Percentiles rank a stretch among this genome's conserved stretches.
phyloP scores from a whole-genome alignment of 75 land plant species.

The Pinus albicaulis region DNA sequence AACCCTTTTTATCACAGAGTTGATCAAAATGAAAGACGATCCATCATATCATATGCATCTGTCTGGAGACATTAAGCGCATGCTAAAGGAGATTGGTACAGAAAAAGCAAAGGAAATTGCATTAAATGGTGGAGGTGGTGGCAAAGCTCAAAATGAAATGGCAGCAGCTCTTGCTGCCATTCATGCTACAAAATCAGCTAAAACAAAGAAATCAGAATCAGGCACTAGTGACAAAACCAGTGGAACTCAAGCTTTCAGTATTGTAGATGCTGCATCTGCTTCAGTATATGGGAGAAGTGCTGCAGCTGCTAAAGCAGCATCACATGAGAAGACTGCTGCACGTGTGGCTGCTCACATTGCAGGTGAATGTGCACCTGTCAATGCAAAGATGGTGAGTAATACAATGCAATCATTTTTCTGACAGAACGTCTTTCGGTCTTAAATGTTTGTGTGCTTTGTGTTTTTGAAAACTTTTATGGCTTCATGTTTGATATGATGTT shows the following conservation, averaged over 20 bases:
- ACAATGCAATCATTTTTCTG: background rate
- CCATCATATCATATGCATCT: slow-evolving; percentile 79
- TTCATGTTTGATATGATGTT: background rate
- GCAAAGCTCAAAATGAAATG: slow-evolving; percentile 75
- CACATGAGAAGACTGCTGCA: slow-evolving; percentile 85
- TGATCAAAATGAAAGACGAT: slow-evolving; percentile 61
- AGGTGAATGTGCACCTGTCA: slow-evolving; percentile 82
- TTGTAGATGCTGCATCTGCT: slow-evolving; percentile 98
- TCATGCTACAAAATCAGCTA: slow-evolving; percentile 54
- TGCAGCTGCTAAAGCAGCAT: slow-evolving; percentile 76
- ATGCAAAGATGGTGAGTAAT: slow-evolving; percentile 78
- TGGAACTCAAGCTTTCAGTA: slow-evolving; percentile 43
- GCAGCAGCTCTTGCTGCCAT: slow-evolving; percentile 88
- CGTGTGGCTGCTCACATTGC: slow-evolving; percentile 90
- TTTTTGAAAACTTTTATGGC: slow-evolving; percentile 2
- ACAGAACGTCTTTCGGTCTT: background rate
- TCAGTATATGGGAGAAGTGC: slow-evolving; percentile 93
- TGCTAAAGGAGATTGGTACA: slow-evolving; percentile 87
- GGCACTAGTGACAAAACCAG: slow-evolving; percentile 29
- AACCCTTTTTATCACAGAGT: slow-evolving; percentile 32
- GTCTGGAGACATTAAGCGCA: slow-evolving; percentile 86
- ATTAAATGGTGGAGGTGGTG: slow-evolving; percentile 87
- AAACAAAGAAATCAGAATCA: slow-evolving; percentile 33
- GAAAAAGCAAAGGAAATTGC: slow-evolving; percentile 78
- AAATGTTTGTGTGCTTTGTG: background rate